A percentile compares a stretch with the other conserved stretches of the same genome.
phyloP scores from a whole-genome alignment of 1,284 basidiomycete species.

The Anthracocystis panici-leucophaei region DNA sequence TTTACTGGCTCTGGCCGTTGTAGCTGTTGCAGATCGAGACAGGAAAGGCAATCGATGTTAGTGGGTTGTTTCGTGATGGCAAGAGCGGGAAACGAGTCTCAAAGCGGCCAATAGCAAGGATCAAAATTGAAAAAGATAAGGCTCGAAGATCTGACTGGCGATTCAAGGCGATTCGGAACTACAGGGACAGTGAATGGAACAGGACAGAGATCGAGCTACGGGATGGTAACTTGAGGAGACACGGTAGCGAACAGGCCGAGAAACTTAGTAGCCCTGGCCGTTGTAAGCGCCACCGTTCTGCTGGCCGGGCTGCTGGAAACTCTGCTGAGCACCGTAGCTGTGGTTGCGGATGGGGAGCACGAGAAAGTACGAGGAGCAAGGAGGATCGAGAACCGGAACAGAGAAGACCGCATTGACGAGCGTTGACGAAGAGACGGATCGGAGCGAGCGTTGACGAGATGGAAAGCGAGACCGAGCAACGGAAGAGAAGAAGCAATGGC shows the following conservation, averaged over 20 bases:
- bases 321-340: conserved; percentile 46
- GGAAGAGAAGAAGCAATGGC: background rate
- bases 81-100: background rate
- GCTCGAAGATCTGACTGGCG: conserved; percentile 19
- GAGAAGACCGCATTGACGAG: conserved; percentile 7
- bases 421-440: conserved; percentile 15
- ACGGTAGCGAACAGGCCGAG: background rate
- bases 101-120: background rate
- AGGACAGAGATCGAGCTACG: background rate
- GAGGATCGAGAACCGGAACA: conserved; percentile 6
- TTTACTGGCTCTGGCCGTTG: conserved; percentile 53
- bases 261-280: conserved; percentile 54
- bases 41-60: background rate
- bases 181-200: conserved; percentile 7
- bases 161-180: conserved; percentile 28
- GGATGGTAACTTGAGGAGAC: conserved; percentile 7
- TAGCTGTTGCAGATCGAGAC: conserved; percentile 17
- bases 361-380: background rate
- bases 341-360: conserved; percentile 8
- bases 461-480: conserved; percentile 5
- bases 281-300: conserved; percentile 46
- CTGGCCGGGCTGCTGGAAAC: conserved; percentile 49
- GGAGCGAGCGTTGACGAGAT: conserved; percentile 2
- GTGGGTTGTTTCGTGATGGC: conserved; percentile 1
- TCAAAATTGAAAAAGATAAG: background rate